These are phyloP conservation scores for Penicillium vulpinum DNA, from an alignment of 2,329 filamentous ascomycete species.

Conservation along the genomic window DNA sequence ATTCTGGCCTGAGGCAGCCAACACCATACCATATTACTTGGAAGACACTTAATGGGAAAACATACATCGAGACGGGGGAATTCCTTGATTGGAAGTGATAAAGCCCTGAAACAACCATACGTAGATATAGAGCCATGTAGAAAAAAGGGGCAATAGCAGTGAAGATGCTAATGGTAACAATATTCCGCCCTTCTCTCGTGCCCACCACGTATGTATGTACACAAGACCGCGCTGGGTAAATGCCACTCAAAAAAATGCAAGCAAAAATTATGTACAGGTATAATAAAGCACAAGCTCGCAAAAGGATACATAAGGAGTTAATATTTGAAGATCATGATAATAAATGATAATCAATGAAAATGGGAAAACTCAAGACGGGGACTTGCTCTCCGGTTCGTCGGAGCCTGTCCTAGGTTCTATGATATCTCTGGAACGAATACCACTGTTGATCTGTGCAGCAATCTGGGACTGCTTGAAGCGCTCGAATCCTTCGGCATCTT, in stretches of 20 bases:
- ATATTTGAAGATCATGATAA: too few species aligned
- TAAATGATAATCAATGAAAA: neutral
- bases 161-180: neutral
- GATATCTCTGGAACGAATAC: conserved; percentile 16
- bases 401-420: neutral
- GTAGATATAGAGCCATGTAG: neutral
- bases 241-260: neutral
- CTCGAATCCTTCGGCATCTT: conserved; percentile 48
- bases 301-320: neutral
- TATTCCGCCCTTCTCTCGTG: neutral
- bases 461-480: conserved; percentile 48
- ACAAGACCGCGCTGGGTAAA: neutral
- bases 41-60: too few species aligned
- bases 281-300: neutral
- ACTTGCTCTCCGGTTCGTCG: neutral
- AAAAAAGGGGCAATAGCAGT: neutral
- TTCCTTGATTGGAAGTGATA: neutral
- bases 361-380: neutral
- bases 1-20: neutral
- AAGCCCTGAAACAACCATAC: neutral
- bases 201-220: conserved; percentile 6
- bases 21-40: neutral
- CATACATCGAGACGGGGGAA: neutral
- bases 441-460: conserved; percentile 48
- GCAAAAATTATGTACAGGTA: conserved; percentile 7